These are phyloP conservation scores for Aureobasidium uvarum DNA, from an alignment of 2,329 filamentous ascomycete species.

Conservation along the genomic window DNA sequence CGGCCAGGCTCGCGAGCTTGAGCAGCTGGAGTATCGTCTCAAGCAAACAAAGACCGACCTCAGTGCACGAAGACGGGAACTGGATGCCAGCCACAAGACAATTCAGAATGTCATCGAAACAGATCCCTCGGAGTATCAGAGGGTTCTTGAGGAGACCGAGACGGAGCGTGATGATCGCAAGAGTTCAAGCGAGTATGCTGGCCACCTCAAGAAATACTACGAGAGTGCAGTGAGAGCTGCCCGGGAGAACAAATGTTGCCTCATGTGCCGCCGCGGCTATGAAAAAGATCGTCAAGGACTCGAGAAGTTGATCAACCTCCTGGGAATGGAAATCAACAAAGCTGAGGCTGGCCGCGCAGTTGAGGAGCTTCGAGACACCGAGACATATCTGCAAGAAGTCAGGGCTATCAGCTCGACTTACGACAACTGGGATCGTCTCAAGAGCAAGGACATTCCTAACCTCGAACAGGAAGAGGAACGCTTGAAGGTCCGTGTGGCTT, in stretches of 20 bases:
- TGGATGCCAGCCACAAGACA: slow-evolving; percentile 56
- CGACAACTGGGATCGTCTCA: slow-evolving; percentile 70
- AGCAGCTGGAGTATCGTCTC: slow-evolving; percentile 72
- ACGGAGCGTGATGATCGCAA: slow-evolving; percentile 61
- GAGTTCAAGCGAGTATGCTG: slow-evolving; percentile 61
- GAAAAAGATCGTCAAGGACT: slow-evolving; percentile 55
- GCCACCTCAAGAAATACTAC: slow-evolving; percentile 51
- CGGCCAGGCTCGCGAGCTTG: slow-evolving; percentile 66
- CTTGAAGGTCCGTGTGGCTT: slow-evolving; percentile 44
- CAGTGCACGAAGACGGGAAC: slow-evolving; percentile 62
- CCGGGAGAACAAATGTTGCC: slow-evolving; percentile 68
- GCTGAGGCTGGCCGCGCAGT: slow-evolving; percentile 47
- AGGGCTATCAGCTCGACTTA: slow-evolving; percentile 52
- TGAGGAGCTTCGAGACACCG: slow-evolving; percentile 60
- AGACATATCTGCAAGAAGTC: slow-evolving; percentile 60
- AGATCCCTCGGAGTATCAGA: slow-evolving; percentile 51
- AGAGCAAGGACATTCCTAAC: slow-evolving; percentile 65
- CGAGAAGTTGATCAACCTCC: slow-evolving; percentile 63
- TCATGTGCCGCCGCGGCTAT: slow-evolving; percentile 72
- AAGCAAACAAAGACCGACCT: slow-evolving; percentile 63
- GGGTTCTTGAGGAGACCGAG: slow-evolving; percentile 54
- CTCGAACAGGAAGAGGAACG: slow-evolving; percentile 63
- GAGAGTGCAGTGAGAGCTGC: slow-evolving; percentile 64
- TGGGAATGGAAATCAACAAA: slow-evolving; percentile 54
- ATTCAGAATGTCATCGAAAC: slow-evolving; percentile 59